Evolutionary conservation across 208 protist species (phyloP).

Genomic region (Leishmania tropica): DNA sequence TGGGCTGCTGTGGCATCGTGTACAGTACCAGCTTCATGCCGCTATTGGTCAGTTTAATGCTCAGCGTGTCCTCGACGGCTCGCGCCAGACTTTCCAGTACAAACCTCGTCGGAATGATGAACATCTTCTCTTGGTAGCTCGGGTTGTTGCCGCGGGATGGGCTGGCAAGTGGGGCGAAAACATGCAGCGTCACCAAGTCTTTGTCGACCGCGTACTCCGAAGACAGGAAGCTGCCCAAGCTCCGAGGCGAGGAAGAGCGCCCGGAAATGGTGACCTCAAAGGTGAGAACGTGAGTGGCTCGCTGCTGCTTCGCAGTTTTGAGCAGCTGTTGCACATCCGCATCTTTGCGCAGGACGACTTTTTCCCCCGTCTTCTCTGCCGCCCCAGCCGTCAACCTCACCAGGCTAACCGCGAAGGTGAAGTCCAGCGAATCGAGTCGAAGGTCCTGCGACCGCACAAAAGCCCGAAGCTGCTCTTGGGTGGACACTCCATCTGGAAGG

Average conservation of each 20-base stretch:
- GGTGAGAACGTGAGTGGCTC: slow-evolving; percentile 11
- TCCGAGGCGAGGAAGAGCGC: not conserved
- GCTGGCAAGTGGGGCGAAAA: slow-evolving; percentile 32
- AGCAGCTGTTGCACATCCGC: slow-evolving; percentile 31
- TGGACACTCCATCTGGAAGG: slow-evolving; percentile 24
- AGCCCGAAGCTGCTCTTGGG: slow-evolving; percentile 29
- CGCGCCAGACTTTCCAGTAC: slow-evolving; percentile 36
- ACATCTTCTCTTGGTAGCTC: slow-evolving; percentile 40
- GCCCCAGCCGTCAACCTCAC: not conserved
- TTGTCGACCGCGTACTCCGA: slow-evolving; percentile 37
- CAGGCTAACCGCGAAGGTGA: slow-evolving; percentile 43
- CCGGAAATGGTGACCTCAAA: slow-evolving; percentile 37
- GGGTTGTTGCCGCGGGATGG: not conserved
- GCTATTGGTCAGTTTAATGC: not conserved
- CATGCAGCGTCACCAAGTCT: slow-evolving; percentile 50
- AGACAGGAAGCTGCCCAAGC: slow-evolving; percentile 24
- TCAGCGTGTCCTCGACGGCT: slow-evolving; percentile 39
- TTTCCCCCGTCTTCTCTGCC: not conserved
- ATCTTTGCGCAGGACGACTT: slow-evolving; percentile 22
- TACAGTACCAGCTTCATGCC: slow-evolving; percentile 8
- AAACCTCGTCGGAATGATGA: slow-evolving; percentile 46
- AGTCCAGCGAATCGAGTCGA: slow-evolving; percentile 54
- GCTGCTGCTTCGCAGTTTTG: not conserved
- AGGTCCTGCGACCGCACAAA: slow-evolving; percentile 66
- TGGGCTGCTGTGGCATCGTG: not conserved